Conservation (phyloP, 768 basidiomycete genomes). For the Mycena latifolia region DNA sequence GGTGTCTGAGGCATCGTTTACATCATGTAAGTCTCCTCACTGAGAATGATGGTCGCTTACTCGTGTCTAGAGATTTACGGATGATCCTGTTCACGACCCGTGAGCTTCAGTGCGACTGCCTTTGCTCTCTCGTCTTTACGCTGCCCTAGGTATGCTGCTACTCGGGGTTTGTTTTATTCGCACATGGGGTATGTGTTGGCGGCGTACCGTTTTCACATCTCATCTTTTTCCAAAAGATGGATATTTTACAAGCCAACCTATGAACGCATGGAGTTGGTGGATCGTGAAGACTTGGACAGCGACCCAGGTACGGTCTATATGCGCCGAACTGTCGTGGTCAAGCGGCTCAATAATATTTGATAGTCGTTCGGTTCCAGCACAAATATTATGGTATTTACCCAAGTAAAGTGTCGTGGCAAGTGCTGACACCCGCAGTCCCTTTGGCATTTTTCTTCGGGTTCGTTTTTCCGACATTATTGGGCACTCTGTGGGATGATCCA, state of each 20-base stretch:
- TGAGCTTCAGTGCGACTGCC: conserved; percentile 43
- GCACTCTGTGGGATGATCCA: conserved; percentile 70
- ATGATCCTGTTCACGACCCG: conserved; percentile 78
- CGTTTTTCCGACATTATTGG: conserved; percentile 67
- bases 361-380: conserved; percentile 81
- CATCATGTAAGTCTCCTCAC: conserved; percentile 70
- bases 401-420: background rate
- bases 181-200: conserved; percentile 66
- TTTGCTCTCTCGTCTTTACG: background rate
- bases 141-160: conserved; percentile 72
- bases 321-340: background rate
- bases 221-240: conserved; percentile 54
- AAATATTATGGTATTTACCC: conserved; percentile 65
- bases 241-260: conserved; percentile 85
- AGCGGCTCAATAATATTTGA: background rate
- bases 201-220: background rate
- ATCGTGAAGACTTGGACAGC: conserved; percentile 73
- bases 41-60: conserved; percentile 8
- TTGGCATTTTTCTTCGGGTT: conserved; percentile 73
- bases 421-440: conserved; percentile 54
- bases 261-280: conserved; percentile 70
- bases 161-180: conserved; percentile 78
- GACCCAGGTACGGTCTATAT: conserved; percentile 70
- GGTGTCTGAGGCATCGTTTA: conserved; percentile 80
- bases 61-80: conserved; percentile 70